A percentile compares a stretch with the other conserved stretches of the same genome.
Conservation (phyloP, 2,329 filamentous ascomycete species). For the Pezicula carpinea region DNA sequence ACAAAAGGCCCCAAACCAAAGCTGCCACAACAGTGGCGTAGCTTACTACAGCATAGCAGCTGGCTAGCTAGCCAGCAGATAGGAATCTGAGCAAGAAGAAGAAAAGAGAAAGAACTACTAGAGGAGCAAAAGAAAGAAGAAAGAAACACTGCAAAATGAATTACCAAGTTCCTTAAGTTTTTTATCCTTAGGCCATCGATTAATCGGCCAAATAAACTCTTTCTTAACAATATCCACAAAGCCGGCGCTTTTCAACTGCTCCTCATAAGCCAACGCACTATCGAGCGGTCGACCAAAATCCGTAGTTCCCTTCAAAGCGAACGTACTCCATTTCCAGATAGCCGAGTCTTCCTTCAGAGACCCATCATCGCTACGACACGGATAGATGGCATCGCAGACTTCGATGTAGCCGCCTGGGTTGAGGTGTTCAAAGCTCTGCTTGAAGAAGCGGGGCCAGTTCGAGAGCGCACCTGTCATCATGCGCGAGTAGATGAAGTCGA, state of each 20-base stretch:
- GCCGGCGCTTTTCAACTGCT: conserved; percentile 22
- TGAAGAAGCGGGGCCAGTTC: conserved; percentile 17
- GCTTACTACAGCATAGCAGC: too few relatives aligned
- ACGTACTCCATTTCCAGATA: not conserved
- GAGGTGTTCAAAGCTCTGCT: conserved; percentile 19
- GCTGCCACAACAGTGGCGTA: too few relatives aligned
- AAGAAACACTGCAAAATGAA: too few relatives aligned
- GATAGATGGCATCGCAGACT: conserved; percentile 35
- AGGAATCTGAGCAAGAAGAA: too few relatives aligned
- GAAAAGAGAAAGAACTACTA: conserved; percentile 4
- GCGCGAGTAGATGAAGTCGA: conserved; percentile 23
- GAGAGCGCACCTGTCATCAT: conserved; percentile 17
- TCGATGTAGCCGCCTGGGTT: conserved; percentile 43
- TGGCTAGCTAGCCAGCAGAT: too few relatives aligned
- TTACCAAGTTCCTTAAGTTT: conserved; percentile 14
- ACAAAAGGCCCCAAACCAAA: too few relatives aligned
- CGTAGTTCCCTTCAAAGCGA: conserved; percentile 33
- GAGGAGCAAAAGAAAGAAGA: conserved; percentile 9
- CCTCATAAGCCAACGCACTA: conserved; percentile 11
- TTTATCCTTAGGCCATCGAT: conserved; percentile 15
- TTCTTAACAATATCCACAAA: conserved; percentile 23
- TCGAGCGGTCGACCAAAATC: conserved; percentile 23
- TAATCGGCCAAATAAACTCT: conserved; percentile 21
- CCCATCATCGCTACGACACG: conserved; percentile 34
- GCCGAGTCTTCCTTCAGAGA: conserved; percentile 11